phyloP scores from a whole-genome alignment of 2,329 filamentous ascomycete species.

The Ophiostoma tasmaniense region DNA sequence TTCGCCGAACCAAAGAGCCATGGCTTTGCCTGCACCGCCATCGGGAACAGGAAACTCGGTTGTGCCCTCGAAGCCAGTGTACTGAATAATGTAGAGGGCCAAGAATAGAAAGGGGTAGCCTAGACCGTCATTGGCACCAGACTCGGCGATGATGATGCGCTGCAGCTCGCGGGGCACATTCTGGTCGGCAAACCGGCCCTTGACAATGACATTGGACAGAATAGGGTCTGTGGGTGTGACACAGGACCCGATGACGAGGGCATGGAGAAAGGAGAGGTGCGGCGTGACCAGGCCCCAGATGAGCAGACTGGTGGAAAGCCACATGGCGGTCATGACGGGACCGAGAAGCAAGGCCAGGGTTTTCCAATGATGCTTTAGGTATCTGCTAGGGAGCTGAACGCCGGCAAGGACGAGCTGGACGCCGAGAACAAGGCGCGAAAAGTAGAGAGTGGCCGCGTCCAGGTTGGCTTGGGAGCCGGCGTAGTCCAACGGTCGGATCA shows the following conservation, averaged over 20 bases:
- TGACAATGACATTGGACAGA: constrained; percentile 81
- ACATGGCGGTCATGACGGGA: constrained; percentile 80
- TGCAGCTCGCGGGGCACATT: constrained; percentile 78
- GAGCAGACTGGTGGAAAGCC: constrained; percentile 70
- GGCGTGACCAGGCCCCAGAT: constrained; percentile 66
- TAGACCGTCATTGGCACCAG: constrained; percentile 79
- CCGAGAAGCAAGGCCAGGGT: constrained; percentile 66
- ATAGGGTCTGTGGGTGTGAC: constrained; percentile 91
- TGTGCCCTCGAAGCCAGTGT: constrained; percentile 51
- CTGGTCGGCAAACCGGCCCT: constrained; percentile 69
- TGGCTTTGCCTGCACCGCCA: constrained; percentile 55
- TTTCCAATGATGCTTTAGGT: constrained; percentile 71
- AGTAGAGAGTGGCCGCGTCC: constrained; percentile 68
- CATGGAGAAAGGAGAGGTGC: constrained; percentile 63
- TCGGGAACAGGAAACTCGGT: constrained; percentile 38
- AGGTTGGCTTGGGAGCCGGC: constrained; percentile 51
- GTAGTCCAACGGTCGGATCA: constrained; percentile 69
- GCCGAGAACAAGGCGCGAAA: constrained; percentile 77
- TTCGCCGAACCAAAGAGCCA: constrained; percentile 76
- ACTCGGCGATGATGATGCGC: constrained; percentile 72
- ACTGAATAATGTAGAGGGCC: constrained; percentile 75
- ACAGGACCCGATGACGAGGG: constrained; percentile 72
- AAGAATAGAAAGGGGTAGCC: constrained; percentile 86
- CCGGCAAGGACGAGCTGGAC: constrained; percentile 86
- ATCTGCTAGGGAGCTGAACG: constrained; percentile 76